phyloP scores from a whole-genome alignment of 345 rosid species.

The Xanthoceras sorbifolium region DNA sequence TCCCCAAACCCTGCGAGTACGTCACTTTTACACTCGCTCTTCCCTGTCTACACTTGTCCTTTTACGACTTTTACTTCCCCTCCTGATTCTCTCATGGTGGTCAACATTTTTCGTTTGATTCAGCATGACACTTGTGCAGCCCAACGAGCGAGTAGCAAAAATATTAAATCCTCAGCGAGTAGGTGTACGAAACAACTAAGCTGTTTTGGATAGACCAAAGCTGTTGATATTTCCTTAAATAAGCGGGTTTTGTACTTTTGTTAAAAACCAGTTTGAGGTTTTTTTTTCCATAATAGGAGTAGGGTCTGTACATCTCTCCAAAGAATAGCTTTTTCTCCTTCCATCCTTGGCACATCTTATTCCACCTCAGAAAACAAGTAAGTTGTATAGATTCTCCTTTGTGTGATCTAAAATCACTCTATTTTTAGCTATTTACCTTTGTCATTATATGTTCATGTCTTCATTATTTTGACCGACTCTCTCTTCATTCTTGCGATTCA shows the following conservation, averaged over 20 bases:
- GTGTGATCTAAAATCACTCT: not conserved
- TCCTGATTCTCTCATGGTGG: not conserved
- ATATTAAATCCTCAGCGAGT: not conserved
- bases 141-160: not conserved
- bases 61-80: no score
- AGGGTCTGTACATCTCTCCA: constrained; percentile 8
- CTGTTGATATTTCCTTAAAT: not conserved
- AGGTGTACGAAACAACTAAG: not conserved
- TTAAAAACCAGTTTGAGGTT: not conserved
- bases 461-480: not conserved
- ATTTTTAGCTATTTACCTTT: not conserved
- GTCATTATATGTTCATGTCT: not conserved
- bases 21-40: not conserved
- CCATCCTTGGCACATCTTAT: not conserved
- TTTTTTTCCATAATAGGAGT: constrained; percentile 18
- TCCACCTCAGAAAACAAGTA: constrained; percentile 3
- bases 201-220: no score
- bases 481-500: not conserved
- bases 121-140: not conserved
- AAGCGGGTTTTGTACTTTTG: not conserved
- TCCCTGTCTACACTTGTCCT: not conserved
- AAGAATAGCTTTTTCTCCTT: not conserved
- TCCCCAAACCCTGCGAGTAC: not conserved
- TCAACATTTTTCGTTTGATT: not conserved
- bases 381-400: not conserved